Percentiles rank a stretch among this genome's conserved stretches.
Conservation (phyloP, 139 green algal species). For the Eudorina sp. region DNA sequence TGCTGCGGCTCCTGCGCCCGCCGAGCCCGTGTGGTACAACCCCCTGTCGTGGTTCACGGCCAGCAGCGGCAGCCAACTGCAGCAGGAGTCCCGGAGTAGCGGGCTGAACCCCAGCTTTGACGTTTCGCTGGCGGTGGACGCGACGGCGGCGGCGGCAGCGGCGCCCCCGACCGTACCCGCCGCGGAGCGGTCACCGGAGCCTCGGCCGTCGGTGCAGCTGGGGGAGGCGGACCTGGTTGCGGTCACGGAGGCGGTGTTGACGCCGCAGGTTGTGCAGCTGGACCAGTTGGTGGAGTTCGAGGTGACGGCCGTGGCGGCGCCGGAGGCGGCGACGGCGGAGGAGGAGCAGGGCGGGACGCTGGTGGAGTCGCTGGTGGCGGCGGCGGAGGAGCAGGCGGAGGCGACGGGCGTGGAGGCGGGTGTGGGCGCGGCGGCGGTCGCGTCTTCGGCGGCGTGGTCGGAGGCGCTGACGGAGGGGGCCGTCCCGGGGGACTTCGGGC, state of each 20-base stretch:
- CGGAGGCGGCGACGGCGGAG: neutral
- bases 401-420: neutral
- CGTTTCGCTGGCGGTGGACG: neutral
- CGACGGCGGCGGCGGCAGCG: neutral
- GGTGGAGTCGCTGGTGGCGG: neutral
- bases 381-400: neutral
- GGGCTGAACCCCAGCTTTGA: conserved; percentile 27
- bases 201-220: no score
- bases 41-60: conserved; percentile 36
- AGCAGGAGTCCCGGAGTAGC: no score
- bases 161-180: no score
- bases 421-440: neutral
- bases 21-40: conserved; percentile 17
- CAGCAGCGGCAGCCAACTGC: neutral
- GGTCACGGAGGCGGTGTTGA: neutral
- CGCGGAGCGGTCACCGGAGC: neutral
- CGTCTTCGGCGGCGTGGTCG: neutral
- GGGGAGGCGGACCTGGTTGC: neutral
- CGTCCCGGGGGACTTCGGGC: neutral
- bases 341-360: neutral
- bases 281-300: no score
- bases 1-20: no score
- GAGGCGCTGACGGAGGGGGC: neutral
- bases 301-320: neutral
- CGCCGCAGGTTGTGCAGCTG: neutral